phyloP scores from a whole-genome alignment of 192 early-diverging fungal species.

The Coemansia sp. region DNA sequence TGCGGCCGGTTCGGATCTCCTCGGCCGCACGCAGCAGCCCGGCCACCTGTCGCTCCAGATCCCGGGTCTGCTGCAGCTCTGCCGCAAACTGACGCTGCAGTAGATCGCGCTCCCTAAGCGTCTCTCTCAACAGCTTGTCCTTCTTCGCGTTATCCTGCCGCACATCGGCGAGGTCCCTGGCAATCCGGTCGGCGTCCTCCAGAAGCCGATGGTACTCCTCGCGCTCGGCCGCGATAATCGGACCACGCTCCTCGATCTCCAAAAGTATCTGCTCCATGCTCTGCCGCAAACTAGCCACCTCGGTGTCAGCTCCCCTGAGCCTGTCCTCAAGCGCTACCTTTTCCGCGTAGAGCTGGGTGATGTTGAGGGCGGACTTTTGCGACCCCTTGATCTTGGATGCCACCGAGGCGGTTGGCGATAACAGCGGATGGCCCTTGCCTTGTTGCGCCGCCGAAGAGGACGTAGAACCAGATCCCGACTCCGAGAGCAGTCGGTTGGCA shows the following conservation, averaged over 20 bases:
- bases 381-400: constrained; percentile 51
- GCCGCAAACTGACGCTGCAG: constrained; percentile 47
- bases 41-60: constrained; percentile 59
- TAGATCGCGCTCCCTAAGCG: constrained; percentile 46
- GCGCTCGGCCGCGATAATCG: constrained; percentile 61
- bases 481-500: constrained; percentile 33
- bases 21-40: constrained; percentile 58
- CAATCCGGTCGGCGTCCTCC: constrained; percentile 55
- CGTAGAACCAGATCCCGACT: constrained; percentile 5
- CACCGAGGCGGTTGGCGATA: constrained; percentile 61
- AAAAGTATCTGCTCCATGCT: constrained; percentile 60
- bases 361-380: constrained; percentile 51
- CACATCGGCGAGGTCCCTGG: constrained; percentile 50
- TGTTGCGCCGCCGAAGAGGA: constrained; percentile 11
- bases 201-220: constrained; percentile 57
- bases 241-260: constrained; percentile 62
- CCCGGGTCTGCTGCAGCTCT: constrained; percentile 59
- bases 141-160: constrained; percentile 39
- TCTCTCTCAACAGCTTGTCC: constrained; percentile 25
- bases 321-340: constrained; percentile 59
- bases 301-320: constrained; percentile 50
- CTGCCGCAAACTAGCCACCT: constrained; percentile 56
- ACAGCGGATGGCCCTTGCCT: constrained; percentile 5
- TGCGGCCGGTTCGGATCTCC: constrained; percentile 48
- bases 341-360: constrained; percentile 66